A percentile compares a stretch with the other conserved stretches of the same genome.
Conservation (phyloP, 345 rosid genomes). For the Citrus maxima region DNA sequence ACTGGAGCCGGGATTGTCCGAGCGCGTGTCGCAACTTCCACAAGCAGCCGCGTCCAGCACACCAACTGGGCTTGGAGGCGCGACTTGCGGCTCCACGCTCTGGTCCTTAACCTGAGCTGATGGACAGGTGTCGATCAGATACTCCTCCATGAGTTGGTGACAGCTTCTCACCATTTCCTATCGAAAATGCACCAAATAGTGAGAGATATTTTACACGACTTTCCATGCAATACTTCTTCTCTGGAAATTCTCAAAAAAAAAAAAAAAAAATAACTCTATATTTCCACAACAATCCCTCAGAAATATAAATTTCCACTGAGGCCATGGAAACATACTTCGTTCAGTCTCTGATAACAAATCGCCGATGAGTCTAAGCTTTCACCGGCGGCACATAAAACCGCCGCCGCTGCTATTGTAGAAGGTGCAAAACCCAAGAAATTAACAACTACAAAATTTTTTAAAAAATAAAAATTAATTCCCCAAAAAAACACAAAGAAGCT, state of each 20-base stretch:
- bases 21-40: constrained; percentile 45
- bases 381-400: constrained; percentile 41
- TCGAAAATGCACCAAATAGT: constrained; percentile 1
- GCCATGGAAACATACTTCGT: constrained; percentile 33
- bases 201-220: constrained; percentile 28
- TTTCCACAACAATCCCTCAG: constrained; percentile 10
- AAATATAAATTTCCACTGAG: background rate
- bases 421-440: constrained; percentile 54
- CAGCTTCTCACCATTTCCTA: constrained; percentile 76
- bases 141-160: constrained; percentile 70
- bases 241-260: constrained; percentile 20
- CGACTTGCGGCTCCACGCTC: constrained; percentile 24
- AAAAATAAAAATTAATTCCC: background rate
- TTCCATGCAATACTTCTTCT: constrained; percentile 29
- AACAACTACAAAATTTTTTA: constrained; percentile 29
- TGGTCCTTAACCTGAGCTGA: constrained; percentile 20
- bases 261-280: background rate
- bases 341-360: constrained; percentile 26
- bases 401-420: constrained; percentile 57
- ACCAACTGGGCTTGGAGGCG: constrained; percentile 57
- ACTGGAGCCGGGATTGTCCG: constrained; percentile 35
- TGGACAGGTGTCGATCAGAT: constrained; percentile 60
- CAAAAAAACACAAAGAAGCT: background rate
- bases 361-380: constrained; percentile 15
- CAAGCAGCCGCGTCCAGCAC: constrained; percentile 67